These are phyloP conservation scores for Kurtzmaniella quercitrusa DNA, from an alignment of 1,139 yeast species.

Conservation along the genomic window DNA sequence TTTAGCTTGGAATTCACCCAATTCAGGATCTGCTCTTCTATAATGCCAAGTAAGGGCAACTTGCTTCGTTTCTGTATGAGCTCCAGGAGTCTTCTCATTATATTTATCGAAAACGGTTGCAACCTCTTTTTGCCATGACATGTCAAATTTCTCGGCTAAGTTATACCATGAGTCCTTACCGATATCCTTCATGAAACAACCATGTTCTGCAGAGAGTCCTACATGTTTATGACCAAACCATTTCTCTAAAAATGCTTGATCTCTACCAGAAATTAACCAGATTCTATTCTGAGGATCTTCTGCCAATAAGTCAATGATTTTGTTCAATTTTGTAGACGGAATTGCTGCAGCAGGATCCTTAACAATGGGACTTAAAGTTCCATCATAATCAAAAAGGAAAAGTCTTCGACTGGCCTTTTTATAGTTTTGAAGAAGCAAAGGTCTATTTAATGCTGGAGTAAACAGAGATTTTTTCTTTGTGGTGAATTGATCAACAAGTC, in stretches of 20 bases:
- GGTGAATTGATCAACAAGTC: conserved; percentile 48
- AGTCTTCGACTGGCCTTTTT: conserved; percentile 60
- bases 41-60: conserved; percentile 99
- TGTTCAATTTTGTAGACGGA: conserved; percentile 71
- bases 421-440: conserved; percentile 59
- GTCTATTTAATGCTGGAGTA: conserved; percentile 85
- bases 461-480: conserved; percentile 45
- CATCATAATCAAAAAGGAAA: conserved; percentile 93
- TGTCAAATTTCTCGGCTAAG: conserved; percentile 75
- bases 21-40: conserved; percentile 88
- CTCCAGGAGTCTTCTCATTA: conserved; percentile 88
- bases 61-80: conserved; percentile 80
- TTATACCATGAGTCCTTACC: conserved; percentile 70
- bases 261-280: conserved; percentile 97
- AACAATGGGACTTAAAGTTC: conserved; percentile 94
- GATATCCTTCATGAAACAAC: conserved; percentile 82
- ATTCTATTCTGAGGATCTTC: conserved; percentile 80
- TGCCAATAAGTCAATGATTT: conserved; percentile 55
- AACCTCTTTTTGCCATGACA: conserved; percentile 90
- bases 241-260: conserved; percentile 80
- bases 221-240: conserved; percentile 76
- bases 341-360: conserved; percentile 98
- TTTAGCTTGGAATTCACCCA: conserved; percentile 82
- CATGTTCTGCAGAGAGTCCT: conserved; percentile 95
- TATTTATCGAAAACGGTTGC: conserved; percentile 66